Evolutionary conservation across 257 asterid species (phyloP), one percentile per base, ranked within the genome.

Genomic region (Solanum piurae): DNA sequence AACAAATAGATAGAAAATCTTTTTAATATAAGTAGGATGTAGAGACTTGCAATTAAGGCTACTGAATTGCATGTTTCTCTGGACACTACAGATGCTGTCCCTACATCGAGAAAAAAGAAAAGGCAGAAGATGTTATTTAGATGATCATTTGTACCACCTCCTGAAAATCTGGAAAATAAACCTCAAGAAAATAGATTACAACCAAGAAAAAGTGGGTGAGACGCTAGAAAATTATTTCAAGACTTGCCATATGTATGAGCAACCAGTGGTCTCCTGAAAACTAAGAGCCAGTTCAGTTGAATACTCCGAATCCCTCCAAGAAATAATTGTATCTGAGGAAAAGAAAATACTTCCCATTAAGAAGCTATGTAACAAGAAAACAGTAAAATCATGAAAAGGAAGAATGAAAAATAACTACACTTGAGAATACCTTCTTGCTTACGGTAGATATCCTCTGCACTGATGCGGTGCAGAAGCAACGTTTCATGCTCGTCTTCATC

Each of bases 221-320:
- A 46, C 2, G 44, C 42, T 44, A 79, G 36, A 42, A 31, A 86
- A 44, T 36, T 42, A 13, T 33, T 64, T 37, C 52, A 64, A 87
- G 88, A 95, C 98, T 95, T 92, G 92, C 99, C 99, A 97, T 93
- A 96, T 95, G 90, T 93, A 94, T 74, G 97, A 88, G 96, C 99
- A 97, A 64, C 99, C 99, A 29, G 95, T 91, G n/a, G 95, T 92
- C 94, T 97, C 99, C 90, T 96, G 99, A 91, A 97, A 97, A 95
- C 99, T 97, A 88, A 97, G 99, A 82, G 99, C 99, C 91, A 97
- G 91, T 88, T 97, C 99, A 62, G 98, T 95, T 84, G 98, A 91
- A 90, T 88, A 90, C 89, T 95, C 99, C 40, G 98, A 97, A 94
- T 97, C 99, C 93, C 95, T 92, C 99, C 99, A 97, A 13, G 99